Base-by-base conservation (phyloP, 805 yeast genomes). In the Candida endomychidarum region DNA sequence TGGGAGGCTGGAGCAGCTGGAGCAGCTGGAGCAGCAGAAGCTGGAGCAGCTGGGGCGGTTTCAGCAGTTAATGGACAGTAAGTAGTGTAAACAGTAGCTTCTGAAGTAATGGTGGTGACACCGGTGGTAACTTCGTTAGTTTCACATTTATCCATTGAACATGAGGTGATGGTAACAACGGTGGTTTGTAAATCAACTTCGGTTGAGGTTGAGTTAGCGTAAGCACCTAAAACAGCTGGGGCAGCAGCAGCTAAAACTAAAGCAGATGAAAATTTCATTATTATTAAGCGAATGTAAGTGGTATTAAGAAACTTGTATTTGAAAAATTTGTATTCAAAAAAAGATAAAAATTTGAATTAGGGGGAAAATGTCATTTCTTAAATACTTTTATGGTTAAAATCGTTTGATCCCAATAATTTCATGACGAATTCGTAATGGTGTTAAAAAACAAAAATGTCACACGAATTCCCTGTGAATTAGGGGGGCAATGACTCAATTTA, bases 201-300 rank as follows among this genome's bases (percentile, higher is more conserved):
- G 36, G 66, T 58, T 23, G 51, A 49, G 30, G 65, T 59, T 33
- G 42, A 51, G 57, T 58, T 62, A 33, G 56, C 38, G 61, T 50
- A 58, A 37, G 52, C 58, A 48, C 57, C 63, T 41, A 60, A 51
- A 46, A 58, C 56, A 44, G 52, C 49, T 37, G 54, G 52, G 43
- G 61, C 61, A 41, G 56, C 52, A 37, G 55, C 56, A 47, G 62
- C 51, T 37, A 54, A 44, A 28, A 54, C 42, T 49, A 56, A 55
- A 45, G 56, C 61, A 43, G 67, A 42, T 43, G 67, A 54, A 54
- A 60, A 63, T 56, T 63, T 63, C 70, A 64, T 64, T 54, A 38
- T 41, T 31, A 23, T 39, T 25, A 48, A 52, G 56, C 56, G 59
- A 56, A 46, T 45, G 58, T 47, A 37, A 29, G 26, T 28, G 6